phyloP scores from a whole-genome alignment of 768 basidiomycete species.

The Pisolithus orientalis region DNA sequence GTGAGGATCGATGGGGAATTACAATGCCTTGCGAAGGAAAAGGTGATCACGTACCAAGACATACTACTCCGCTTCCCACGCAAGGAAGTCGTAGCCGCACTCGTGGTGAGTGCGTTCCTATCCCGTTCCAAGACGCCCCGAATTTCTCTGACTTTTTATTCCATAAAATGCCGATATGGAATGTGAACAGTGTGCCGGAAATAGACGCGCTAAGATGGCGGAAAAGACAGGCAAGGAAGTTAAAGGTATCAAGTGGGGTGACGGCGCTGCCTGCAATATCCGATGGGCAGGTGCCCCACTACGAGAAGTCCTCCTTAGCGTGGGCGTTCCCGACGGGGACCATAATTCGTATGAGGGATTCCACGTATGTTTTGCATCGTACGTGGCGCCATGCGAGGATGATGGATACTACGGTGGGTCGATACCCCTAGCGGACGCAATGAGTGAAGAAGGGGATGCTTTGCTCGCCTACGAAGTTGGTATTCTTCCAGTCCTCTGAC shows the following conservation, averaged over 20 bases:
- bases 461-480: slow-evolving; percentile 57
- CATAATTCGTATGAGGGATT: slow-evolving; percentile 16
- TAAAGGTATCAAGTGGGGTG: slow-evolving; percentile 56
- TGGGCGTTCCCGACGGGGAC: slow-evolving; percentile 29
- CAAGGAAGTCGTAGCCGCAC: slow-evolving; percentile 40
- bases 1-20: slow-evolving; percentile 24
- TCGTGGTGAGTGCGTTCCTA: slow-evolving; percentile 39
- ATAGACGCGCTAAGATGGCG: slow-evolving; percentile 60
- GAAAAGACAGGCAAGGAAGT: slow-evolving; percentile 41
- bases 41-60: slow-evolving; percentile 18
- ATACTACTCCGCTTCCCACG: slow-evolving; percentile 13
- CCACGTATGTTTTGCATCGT: slow-evolving; percentile 58
- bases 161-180: not conserved
- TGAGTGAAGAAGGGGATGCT: slow-evolving; percentile 42
- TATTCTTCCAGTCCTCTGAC: not conserved
- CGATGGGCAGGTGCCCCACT: slow-evolving; percentile 59
- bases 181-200: slow-evolving; percentile 50
- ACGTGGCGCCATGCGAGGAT: slow-evolving; percentile 55
- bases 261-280: slow-evolving; percentile 66
- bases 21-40: slow-evolving; percentile 7
- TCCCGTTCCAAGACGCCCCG: not conserved
- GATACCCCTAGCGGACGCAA: slow-evolving; percentile 47
- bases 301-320: slow-evolving; percentile 46
- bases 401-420: slow-evolving; percentile 60
- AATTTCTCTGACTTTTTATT: not conserved